phyloP scores from a whole-genome alignment of 306 rosid species.

The Cucurbita maxima region DNA sequence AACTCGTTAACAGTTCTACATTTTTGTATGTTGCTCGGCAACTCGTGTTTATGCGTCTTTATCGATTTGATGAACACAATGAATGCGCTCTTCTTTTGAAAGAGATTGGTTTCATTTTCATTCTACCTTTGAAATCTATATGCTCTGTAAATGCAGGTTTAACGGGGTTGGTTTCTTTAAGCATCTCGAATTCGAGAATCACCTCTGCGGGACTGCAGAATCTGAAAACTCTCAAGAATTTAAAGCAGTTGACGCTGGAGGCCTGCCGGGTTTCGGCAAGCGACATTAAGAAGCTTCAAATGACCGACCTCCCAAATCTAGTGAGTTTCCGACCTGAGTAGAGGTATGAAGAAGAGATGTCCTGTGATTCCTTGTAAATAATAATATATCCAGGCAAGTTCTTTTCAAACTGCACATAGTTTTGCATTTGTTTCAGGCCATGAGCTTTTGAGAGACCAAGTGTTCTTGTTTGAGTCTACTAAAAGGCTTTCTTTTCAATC shows the following conservation, averaged over 20 bases:
- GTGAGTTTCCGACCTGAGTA: slow-evolving; percentile 84
- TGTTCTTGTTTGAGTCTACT: slow-evolving; percentile 3
- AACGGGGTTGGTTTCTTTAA: slow-evolving; percentile 58
- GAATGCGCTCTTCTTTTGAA: neutral
- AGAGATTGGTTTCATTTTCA: neutral
- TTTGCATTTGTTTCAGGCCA: slow-evolving; percentile 3
- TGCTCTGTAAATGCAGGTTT: slow-evolving; percentile 44
- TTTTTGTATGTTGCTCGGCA: neutral
- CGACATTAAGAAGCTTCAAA: slow-evolving; percentile 65
- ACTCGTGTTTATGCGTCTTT: neutral
- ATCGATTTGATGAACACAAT: neutral
- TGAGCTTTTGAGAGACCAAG: neutral
- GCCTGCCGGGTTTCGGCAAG: slow-evolving; percentile 64
- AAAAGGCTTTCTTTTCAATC: neutral
- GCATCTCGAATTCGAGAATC: slow-evolving; percentile 61
- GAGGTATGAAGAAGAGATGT: neutral
- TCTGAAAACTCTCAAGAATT: slow-evolving; percentile 60
- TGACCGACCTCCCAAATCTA: slow-evolving; percentile 56
- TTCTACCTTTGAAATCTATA: neutral
- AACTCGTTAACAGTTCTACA: neutral
- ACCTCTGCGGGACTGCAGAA: slow-evolving; percentile 55
- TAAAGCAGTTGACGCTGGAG: slow-evolving; percentile 76
- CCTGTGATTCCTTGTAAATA: slow-evolving; percentile 8
- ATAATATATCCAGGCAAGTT: neutral
- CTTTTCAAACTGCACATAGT: slow-evolving; percentile 4